phyloP scores from a whole-genome alignment of 345 rosid genomes.

The Lumnitzera racemosa region DNA sequence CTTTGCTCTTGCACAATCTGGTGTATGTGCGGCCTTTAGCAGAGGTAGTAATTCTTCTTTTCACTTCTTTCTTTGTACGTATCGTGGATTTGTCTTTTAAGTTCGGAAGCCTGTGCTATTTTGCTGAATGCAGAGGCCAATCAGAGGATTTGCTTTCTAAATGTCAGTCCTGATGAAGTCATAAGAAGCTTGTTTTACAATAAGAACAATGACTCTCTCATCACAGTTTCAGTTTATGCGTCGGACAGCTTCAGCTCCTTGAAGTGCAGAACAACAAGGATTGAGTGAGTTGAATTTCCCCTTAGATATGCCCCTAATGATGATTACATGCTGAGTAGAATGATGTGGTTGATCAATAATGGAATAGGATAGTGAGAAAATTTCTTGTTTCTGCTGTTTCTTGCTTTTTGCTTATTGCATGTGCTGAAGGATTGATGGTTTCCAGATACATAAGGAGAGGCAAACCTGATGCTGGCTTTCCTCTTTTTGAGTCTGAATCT shows the following conservation, averaged over 20 bases:
- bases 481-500: conserved; percentile 77
- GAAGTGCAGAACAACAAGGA: conserved; percentile 62
- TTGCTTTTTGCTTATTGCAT: too few relatives aligned
- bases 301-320: too few relatives aligned
- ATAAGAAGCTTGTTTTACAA: conserved; percentile 61
- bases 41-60: conserved; percentile 27
- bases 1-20: conserved; percentile 55
- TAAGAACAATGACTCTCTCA: conserved; percentile 61
- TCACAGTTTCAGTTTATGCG: conserved; percentile 61
- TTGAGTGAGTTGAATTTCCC: conserved; percentile 32
- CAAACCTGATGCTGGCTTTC: conserved; percentile 69
- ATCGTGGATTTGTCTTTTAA: background rate
- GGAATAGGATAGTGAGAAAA: too few relatives aligned
- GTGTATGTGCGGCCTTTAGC: conserved; percentile 55
- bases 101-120: background rate
- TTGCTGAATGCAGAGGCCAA: conserved; percentile 43
- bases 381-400: too few relatives aligned
- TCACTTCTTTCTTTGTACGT: background rate
- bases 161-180: conserved; percentile 55
- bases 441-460: conserved; percentile 62
- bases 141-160: conserved; percentile 57
- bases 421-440: background rate
- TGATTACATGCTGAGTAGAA: too few relatives aligned
- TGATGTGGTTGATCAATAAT: too few relatives aligned
- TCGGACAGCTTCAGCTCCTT: conserved; percentile 59